phyloP scores from a whole-genome alignment of 495 filamentous ascomycete genomes.

The Hyphodiscus hymeniophilus region DNA sequence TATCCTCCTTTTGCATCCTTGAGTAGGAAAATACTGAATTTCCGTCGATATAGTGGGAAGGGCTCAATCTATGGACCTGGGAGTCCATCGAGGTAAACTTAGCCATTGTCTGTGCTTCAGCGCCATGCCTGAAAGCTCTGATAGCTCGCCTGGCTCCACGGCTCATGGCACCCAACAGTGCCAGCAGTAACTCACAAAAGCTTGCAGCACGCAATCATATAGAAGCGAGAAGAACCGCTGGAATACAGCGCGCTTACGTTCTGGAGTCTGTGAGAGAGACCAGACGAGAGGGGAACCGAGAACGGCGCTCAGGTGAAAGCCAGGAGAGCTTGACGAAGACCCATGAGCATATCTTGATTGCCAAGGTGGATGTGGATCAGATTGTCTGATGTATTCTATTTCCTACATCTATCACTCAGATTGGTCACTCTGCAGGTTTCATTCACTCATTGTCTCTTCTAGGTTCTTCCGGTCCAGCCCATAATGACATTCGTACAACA shows the following conservation, averaged over 20 bases:
- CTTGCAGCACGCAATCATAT: background rate
- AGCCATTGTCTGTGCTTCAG: constrained; percentile 9
- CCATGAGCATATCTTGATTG: background rate
- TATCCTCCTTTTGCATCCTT: too few species aligned
- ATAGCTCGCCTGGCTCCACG: background rate
- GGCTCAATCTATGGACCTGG: constrained; percentile 4
- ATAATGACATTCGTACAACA: too few species aligned
- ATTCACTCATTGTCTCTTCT: too few species aligned
- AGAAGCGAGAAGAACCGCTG: background rate
- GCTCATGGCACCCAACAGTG: background rate
- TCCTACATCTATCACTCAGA: too few species aligned
- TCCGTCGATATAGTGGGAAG: too few species aligned
- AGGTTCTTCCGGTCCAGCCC: too few species aligned
- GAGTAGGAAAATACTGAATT: too few species aligned
- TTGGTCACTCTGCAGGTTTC: too few species aligned
- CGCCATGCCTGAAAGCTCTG: constrained; percentile 2
- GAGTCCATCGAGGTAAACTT: constrained; percentile 4
- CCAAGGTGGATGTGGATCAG: constrained; percentile 2
- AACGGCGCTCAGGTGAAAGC: background rate
- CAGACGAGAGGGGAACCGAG: background rate
- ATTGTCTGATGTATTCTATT: background rate
- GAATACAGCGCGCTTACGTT: background rate
- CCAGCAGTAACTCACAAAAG: background rate
- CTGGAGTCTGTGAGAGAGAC: background rate
- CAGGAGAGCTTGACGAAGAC: constrained; percentile 3